Percentiles rank a stretch among this genome's conserved stretches.
phyloP scores from a whole-genome alignment of 2,329 filamentous ascomycete genomes.

The Fusarium sp. region DNA sequence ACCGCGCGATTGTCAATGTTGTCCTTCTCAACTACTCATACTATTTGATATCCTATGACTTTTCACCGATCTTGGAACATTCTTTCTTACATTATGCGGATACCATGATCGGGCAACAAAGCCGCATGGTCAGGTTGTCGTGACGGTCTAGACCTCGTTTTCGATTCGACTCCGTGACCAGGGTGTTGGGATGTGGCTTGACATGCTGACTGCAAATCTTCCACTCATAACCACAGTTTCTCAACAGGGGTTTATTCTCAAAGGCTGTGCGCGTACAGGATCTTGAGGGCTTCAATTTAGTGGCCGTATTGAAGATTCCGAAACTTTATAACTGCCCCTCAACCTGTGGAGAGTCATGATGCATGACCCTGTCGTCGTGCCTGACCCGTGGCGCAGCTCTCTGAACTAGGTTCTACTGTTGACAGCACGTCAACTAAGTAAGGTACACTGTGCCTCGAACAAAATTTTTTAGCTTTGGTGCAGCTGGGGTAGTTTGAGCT shows the following conservation, averaged over 20 bases:
- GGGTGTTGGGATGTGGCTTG: constrained; percentile 20
- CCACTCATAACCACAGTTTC: neutral
- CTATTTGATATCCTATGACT: constrained; percentile 2
- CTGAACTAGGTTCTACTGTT: neutral
- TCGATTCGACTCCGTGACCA: constrained; percentile 13
- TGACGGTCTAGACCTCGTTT: constrained; percentile 37
- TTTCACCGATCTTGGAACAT: constrained; percentile 26
- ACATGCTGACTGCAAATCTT: constrained; percentile 1
- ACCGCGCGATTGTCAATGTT: constrained; percentile 14
- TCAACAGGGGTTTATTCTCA: neutral
- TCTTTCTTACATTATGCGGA: neutral
- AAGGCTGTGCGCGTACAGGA: constrained; percentile 3
- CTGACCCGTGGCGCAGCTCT: constrained; percentile 16
- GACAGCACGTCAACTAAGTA: neutral
- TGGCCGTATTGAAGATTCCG: constrained; percentile 7
- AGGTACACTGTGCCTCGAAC: neutral
- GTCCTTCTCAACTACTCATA: neutral
- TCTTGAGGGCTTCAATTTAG: constrained; percentile 11
- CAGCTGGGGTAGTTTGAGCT: constrained; percentile 5
- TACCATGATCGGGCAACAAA: constrained; percentile 22
- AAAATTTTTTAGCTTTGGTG: neutral
- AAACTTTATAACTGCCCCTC: constrained; percentile 26
- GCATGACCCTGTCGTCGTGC: constrained; percentile 4
- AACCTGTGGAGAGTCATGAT: constrained; percentile 3
- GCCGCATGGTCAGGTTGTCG: constrained; percentile 7